phyloP scores from a whole-genome alignment of 768 basidiomycete genomes.

The Cytidiella melzeri region DNA sequence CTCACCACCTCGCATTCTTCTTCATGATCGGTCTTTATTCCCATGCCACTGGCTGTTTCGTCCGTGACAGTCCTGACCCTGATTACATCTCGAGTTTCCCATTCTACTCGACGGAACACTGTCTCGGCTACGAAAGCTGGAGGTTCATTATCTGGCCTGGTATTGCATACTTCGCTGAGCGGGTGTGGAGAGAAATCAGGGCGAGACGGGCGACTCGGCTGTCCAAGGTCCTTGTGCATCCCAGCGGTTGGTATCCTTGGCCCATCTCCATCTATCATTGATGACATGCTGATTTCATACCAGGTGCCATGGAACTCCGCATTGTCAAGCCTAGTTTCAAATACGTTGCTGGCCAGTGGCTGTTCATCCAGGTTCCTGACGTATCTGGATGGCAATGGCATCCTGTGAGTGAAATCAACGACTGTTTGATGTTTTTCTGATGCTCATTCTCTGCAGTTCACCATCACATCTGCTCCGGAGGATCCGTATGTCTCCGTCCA shows the following conservation, averaged over 20 bases:
- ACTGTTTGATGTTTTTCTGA: neutral
- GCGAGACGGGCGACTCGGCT: constrained; percentile 72
- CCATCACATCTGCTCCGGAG: constrained; percentile 91
- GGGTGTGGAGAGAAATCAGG: constrained; percentile 78
- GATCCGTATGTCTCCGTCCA: constrained; percentile 91
- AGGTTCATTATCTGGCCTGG: constrained; percentile 90
- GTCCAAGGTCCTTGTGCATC: constrained; percentile 84
- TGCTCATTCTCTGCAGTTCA: constrained; percentile 51
- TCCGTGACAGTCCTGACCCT: constrained; percentile 78
- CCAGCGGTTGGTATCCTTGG: constrained; percentile 55
- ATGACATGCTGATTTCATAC: neutral
- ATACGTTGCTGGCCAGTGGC: constrained; percentile 89
- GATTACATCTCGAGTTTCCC: constrained; percentile 68
- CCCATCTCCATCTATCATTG: constrained; percentile 19
- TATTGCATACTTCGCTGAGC: constrained; percentile 83
- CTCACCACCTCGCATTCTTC: constrained; percentile 91
- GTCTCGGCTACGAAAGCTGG: constrained; percentile 90
- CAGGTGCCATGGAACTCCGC: constrained; percentile 86
- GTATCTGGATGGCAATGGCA: constrained; percentile 87
- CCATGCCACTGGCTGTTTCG: constrained; percentile 93
- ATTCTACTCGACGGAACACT: constrained; percentile 83
- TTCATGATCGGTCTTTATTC: constrained; percentile 89
- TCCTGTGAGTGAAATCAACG: constrained; percentile 55
- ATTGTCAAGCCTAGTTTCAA: constrained; percentile 90
- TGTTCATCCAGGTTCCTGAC: constrained; percentile 86